Conservation (phyloP, 495 filamentous ascomycete species). For the Ramalina intermedia region DNA sequence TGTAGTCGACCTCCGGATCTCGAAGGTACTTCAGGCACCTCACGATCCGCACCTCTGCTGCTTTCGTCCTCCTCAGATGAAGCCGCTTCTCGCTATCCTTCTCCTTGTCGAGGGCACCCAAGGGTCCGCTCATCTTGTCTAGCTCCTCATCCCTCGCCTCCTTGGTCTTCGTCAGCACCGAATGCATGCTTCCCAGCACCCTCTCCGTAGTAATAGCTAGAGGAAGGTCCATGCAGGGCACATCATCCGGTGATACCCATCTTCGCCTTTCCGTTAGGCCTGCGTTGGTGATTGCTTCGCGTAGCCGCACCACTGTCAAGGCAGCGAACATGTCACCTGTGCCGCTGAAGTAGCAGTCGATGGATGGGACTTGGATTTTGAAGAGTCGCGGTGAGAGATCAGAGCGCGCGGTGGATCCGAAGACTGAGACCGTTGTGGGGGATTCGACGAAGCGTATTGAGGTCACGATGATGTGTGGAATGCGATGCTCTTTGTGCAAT, state of each 20-base stretch:
- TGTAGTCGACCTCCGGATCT: slow-evolving; percentile 44
- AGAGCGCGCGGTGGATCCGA: slow-evolving; percentile 59
- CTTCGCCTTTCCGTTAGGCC: slow-evolving; percentile 35
- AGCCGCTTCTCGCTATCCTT: slow-evolving; percentile 44
- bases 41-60: slow-evolving; percentile 67
- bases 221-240: slow-evolving; percentile 55
- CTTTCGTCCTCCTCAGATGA: slow-evolving; percentile 55
- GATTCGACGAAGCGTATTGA: slow-evolving; percentile 46
- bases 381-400: slow-evolving; percentile 58
- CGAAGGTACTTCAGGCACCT: slow-evolving; percentile 52
- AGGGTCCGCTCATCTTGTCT: slow-evolving; percentile 19
- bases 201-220: slow-evolving; percentile 70
- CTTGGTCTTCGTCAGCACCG: slow-evolving; percentile 64
- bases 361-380: slow-evolving; percentile 66
- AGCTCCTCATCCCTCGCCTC: slow-evolving; percentile 47
- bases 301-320: slow-evolving; percentile 72
- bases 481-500: slow-evolving; percentile 58
- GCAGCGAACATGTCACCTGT: slow-evolving; percentile 98
- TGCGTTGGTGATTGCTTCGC: slow-evolving; percentile 51
- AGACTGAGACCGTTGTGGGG: slow-evolving; percentile 47
- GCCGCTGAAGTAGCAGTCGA: slow-evolving; percentile 87
- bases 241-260: slow-evolving; percentile 57
- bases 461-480: slow-evolving; percentile 89
- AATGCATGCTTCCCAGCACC: slow-evolving; percentile 88
- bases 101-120: slow-evolving; percentile 23